A percentile compares a stretch with the other conserved stretches of the same genome.
phyloP scores from a whole-genome alignment of 129 eudicot species.

The Lonicera japonica region DNA sequence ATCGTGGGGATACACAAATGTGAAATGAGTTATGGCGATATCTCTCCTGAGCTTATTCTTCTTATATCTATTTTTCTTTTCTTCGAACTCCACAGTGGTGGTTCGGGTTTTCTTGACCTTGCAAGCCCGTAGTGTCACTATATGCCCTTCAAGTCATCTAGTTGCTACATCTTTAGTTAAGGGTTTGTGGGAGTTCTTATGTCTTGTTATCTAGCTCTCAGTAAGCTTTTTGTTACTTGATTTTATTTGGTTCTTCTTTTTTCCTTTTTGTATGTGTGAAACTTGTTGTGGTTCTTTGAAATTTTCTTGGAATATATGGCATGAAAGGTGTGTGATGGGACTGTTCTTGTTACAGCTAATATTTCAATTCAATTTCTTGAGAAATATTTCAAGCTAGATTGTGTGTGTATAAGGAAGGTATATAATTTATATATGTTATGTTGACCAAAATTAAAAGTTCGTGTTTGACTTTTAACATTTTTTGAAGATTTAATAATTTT shows the following conservation, averaged over 20 bases:
- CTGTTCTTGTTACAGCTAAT: too few relatives aligned
- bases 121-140: slow-evolving; percentile 36
- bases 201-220: not conserved
- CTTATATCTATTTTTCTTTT: slow-evolving; percentile 11
- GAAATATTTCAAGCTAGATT: too few relatives aligned
- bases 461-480: too few relatives aligned
- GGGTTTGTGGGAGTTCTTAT: not conserved
- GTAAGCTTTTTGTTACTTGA: not conserved
- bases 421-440: too few relatives aligned
- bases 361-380: too few relatives aligned
- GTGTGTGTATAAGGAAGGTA: too few relatives aligned
- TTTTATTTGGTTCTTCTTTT: not conserved
- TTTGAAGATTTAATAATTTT: too few relatives aligned
- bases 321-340: too few relatives aligned
- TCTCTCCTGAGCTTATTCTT: slow-evolving; percentile 76
- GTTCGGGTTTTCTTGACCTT: slow-evolving; percentile 61
- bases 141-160: not conserved
- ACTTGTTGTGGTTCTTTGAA: not conserved
- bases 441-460: too few relatives aligned
- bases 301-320: not conserved
- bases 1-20: slow-evolving; percentile 3
- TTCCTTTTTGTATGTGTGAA: not conserved
- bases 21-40: slow-evolving; percentile 30
- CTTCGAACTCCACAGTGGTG: not conserved
- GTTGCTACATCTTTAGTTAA: not conserved